A percentile compares a stretch with the other conserved stretches of the same genome.
Conservation (phyloP, 257 asterid species). For the Jacaranda copaia region DNA sequence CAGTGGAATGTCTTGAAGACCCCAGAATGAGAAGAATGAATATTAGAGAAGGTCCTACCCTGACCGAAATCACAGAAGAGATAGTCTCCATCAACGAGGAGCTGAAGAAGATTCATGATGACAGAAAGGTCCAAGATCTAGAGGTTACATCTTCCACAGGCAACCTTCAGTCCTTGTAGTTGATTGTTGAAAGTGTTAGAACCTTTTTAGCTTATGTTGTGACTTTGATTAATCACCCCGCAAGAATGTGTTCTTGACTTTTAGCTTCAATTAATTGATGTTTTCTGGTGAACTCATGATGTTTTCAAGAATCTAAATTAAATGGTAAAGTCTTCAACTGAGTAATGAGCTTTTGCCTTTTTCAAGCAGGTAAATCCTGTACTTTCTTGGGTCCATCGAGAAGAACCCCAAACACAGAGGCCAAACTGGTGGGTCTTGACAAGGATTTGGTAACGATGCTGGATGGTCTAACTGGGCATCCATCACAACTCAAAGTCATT, state of each 20-base stretch:
- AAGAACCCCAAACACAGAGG: background rate
- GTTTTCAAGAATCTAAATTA: background rate
- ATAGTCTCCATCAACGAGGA: background rate
- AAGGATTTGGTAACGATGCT: conserved; percentile 8
- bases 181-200: background rate
- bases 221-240: background rate
- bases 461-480: conserved; percentile 11
- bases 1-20: background rate
- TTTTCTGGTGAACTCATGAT: no score
- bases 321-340: background rate
- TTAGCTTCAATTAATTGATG: no score
- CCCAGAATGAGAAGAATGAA: background rate
- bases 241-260: no score
- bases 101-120: background rate
- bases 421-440: conserved; percentile 17
- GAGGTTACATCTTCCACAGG: background rate
- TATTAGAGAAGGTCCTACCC: background rate
- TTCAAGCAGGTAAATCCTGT: conserved; percentile 3
- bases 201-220: background rate
- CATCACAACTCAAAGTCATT: conserved; percentile 11
- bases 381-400: background rate
- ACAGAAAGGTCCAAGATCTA: background rate
- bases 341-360: background rate
- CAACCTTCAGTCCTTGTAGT: background rate
- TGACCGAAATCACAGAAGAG: background rate